Evolutionary conservation across 1,284 basidiomycete species (phyloP).

Genomic region (Somion occarium): DNA sequence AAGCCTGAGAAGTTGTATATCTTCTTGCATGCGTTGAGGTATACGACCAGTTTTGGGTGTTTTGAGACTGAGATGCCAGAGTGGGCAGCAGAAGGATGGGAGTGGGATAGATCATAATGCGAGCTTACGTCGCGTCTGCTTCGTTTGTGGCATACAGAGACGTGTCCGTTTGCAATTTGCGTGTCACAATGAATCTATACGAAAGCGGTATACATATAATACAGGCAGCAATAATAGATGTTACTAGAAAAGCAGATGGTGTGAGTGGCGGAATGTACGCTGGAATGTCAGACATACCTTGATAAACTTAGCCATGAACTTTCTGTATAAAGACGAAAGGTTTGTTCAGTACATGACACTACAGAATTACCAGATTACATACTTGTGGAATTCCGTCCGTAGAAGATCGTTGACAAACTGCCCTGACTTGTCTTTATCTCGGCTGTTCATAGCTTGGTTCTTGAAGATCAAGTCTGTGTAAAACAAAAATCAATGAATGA

Average conservation of each 20-base stretch:
- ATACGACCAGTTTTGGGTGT: slow-evolving; percentile 71
- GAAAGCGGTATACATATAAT: not conserved
- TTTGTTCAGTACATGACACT: slow-evolving; percentile 9
- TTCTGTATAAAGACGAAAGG: slow-evolving; percentile 35
- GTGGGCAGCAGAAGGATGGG: slow-evolving; percentile 65
- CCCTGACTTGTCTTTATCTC: slow-evolving; percentile 67
- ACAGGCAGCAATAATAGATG: not conserved
- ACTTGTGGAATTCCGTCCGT: slow-evolving; percentile 91
- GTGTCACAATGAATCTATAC: not conserved
- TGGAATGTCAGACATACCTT: slow-evolving; percentile 42
- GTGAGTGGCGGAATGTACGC: not conserved
- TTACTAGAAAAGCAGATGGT: not conserved
- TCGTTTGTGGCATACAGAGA: too few relatives aligned
- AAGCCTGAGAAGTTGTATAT: slow-evolving; percentile 88
- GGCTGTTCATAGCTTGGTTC: slow-evolving; percentile 79
- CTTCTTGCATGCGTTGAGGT: slow-evolving; percentile 86
- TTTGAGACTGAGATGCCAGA: slow-evolving; percentile 74
- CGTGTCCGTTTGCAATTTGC: too few relatives aligned
- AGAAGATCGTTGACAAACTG: slow-evolving; percentile 93
- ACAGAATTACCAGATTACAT: slow-evolving; percentile 19
- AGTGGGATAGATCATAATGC: slow-evolving; percentile 40
- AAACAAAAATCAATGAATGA: slow-evolving; percentile 1
- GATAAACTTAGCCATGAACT: slow-evolving; percentile 78
- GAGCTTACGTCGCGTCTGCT: too few relatives aligned
- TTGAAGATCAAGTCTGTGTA: slow-evolving; percentile 88